Evolutionary conservation across 2,329 filamentous ascomycete species (phyloP).

Genomic region (Fragosphaeria purpurea): DNA sequence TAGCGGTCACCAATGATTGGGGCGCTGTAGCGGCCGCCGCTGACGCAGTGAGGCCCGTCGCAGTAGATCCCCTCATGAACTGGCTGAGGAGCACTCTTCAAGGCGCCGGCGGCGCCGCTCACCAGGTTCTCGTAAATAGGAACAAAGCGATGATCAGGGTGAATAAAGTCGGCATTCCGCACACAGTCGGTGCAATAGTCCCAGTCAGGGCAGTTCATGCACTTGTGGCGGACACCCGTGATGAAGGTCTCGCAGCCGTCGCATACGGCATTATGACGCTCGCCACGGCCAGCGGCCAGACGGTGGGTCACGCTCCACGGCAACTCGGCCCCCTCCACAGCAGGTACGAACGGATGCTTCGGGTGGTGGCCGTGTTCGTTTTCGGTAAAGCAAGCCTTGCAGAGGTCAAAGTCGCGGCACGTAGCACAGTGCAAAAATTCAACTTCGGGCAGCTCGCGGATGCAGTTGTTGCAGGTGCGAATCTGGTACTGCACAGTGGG

Average conservation of each 20-base stretch:
- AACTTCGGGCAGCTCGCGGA: conserved; percentile 60
- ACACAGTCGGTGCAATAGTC: conserved; percentile 82
- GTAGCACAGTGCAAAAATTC: conserved; percentile 76
- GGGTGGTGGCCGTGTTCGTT: conserved; percentile 86
- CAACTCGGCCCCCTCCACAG: conserved; percentile 52
- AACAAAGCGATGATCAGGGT: conserved; percentile 80
- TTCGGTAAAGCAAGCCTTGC: conserved; percentile 66
- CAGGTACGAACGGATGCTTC: conserved; percentile 67
- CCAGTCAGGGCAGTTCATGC: conserved; percentile 93
- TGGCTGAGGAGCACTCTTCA: conserved; percentile 23
- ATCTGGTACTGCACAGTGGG: conserved; percentile 16
- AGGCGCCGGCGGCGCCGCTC: background rate
- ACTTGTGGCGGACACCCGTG: conserved; percentile 87
- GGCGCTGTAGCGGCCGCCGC: conserved; percentile 35
- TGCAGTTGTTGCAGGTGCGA: conserved; percentile 61
- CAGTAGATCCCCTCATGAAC: conserved; percentile 84
- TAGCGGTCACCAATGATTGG: conserved; percentile 77
- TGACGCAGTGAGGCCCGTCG: conserved; percentile 79
- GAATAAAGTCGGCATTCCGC: conserved; percentile 53
- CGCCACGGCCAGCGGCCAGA: conserved; percentile 69
- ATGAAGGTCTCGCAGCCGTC: conserved; percentile 90
- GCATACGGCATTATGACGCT: conserved; percentile 79
- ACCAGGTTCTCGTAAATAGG: conserved; percentile 61
- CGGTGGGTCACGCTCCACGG: conserved; percentile 53
- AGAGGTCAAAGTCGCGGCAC: conserved; percentile 90